These are phyloP conservation scores for Vicia sativa DNA, from an alignment of 306 rosid species.

Conservation along the genomic window DNA sequence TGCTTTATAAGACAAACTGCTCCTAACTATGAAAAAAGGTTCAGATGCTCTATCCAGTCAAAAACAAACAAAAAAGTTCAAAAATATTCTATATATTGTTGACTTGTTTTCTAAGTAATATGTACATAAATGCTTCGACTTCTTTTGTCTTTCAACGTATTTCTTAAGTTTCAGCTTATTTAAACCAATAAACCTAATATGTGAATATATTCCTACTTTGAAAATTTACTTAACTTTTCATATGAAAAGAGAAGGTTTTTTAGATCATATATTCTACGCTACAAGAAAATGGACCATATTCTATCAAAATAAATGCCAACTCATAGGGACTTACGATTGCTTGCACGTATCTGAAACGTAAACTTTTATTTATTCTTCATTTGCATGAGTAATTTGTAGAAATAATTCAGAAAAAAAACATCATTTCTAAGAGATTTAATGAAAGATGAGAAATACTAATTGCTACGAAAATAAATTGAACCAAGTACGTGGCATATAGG, in stretches of 20 bases:
- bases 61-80: not conserved
- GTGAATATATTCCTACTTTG: slow-evolving; percentile 38
- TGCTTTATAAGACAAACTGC: not conserved
- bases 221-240: slow-evolving; percentile 1
- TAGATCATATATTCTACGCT: not conserved
- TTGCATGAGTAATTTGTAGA: not conserved
- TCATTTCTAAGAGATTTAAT: not conserved
- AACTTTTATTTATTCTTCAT: not conserved
- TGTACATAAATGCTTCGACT: slow-evolving; percentile 1
- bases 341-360: not conserved
- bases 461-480: too few species aligned
- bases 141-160: not conserved
- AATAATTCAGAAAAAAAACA: not conserved
- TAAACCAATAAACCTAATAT: not conserved
- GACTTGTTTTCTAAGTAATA: slow-evolving; percentile 18
- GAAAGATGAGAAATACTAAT: not conserved
- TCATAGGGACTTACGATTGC: not conserved
- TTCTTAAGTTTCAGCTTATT: slow-evolving; percentile 3
- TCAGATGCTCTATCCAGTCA: slow-evolving; percentile 26
- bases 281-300: not conserved
- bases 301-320: not conserved
- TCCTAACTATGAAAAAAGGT: slow-evolving; percentile 4
- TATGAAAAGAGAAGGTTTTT: not conserved
- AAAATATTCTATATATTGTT: not conserved
- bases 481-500: too few species aligned